These are phyloP conservation scores for Ganoderma lingzhi DNA, from an alignment of 1,284 basidiomycete species.

Conservation along the genomic window DNA sequence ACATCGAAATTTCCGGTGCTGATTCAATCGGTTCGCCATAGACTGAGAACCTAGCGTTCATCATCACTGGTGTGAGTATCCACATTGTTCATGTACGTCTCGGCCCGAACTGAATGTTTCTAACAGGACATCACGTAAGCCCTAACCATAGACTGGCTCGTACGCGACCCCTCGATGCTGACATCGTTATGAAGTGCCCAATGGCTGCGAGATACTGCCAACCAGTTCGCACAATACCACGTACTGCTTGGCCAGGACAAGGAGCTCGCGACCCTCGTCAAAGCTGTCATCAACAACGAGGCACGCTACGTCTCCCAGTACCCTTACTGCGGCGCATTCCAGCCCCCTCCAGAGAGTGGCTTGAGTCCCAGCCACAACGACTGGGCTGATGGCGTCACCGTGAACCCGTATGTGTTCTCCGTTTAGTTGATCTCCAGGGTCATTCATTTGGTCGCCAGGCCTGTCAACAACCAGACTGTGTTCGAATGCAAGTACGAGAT, in stretches of 20 bases:
- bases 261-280: conserved; percentile 68
- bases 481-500: conserved; percentile 88
- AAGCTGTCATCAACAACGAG: conserved; percentile 81
- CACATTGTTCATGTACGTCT: not conserved
- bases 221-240: conserved; percentile 79
- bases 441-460: conserved; percentile 47
- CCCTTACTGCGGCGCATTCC: conserved; percentile 81
- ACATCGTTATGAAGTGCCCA: conserved; percentile 53
- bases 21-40: conserved; percentile 22
- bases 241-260: conserved; percentile 62
- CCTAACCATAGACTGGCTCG: not conserved
- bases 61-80: conserved; percentile 71
- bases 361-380: conserved; percentile 66
- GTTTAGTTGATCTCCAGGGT: too few species aligned
- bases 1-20: not conserved
- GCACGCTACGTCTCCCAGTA: conserved; percentile 76
- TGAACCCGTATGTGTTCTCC: conserved; percentile 65
- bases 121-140: conserved; percentile 71
- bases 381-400: conserved; percentile 71
- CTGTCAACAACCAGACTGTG: conserved; percentile 71
- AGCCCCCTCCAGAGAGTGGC: conserved; percentile 77
- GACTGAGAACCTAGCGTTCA: conserved; percentile 77
- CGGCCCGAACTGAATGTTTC: not conserved
- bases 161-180: not conserved
- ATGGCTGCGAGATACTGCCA: conserved; percentile 81